These are phyloP conservation scores for Dipteronia sinensis DNA, from an alignment of 345 rosid genomes.

Conservation along the genomic window DNA sequence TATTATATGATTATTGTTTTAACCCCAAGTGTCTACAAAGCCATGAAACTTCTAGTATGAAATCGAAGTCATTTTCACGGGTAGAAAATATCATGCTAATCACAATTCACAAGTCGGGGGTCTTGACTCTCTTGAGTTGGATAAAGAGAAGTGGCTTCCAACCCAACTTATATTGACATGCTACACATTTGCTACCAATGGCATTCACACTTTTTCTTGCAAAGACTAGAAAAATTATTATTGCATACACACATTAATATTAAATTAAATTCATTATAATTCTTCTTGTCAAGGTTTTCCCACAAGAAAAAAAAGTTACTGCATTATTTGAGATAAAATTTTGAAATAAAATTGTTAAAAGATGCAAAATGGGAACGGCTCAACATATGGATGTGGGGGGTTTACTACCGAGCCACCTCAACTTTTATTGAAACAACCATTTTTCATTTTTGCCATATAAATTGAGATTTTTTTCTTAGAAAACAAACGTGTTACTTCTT, in stretches of 20 bases:
- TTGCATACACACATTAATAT: background rate
- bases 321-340: background rate
- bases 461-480: background rate
- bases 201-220: slow-evolving; percentile 13
- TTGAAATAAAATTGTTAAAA: no score
- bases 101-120: background rate
- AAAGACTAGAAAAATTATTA: slow-evolving; percentile 6
- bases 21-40: background rate
- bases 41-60: background rate
- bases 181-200: background rate
- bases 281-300: background rate
- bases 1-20: no score
- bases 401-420: no score
- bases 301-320: no score
- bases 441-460: no score
- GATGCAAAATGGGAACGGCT: no score
- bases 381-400: background rate
- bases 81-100: background rate
- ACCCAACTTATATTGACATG: slow-evolving; percentile 13
- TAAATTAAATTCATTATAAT: no score
- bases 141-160: slow-evolving; percentile 29
- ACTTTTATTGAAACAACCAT: no score
- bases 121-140: slow-evolving; percentile 9
- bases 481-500: background rate
- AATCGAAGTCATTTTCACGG: background rate